A percentile compares a stretch with the other conserved stretches of the same genome.
These are phyloP conservation scores for Balakata baccata DNA, from an alignment of 345 rosid genomes.

Conservation along the genomic window DNA sequence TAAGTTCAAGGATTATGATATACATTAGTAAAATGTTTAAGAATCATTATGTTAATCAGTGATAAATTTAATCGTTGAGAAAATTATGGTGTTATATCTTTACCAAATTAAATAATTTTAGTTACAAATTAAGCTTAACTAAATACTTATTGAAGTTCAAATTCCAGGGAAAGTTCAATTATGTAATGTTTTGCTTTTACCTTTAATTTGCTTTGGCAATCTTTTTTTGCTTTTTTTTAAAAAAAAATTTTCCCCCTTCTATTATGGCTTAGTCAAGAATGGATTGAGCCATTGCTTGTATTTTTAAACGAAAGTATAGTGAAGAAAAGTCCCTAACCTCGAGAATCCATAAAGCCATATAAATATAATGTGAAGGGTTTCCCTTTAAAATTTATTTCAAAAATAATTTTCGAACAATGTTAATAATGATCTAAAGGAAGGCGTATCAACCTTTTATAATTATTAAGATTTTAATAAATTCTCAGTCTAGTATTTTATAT, in stretches of 20 bases:
- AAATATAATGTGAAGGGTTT: background rate
- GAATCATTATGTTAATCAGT: too few species aligned
- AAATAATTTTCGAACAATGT: background rate
- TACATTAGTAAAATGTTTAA: too few species aligned
- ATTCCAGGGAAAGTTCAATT: too few species aligned
- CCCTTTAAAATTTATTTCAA: background rate
- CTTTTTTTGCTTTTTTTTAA: slow-evolving; percentile 13
- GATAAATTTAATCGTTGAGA: too few species aligned
- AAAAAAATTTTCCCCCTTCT: slow-evolving; percentile 13
- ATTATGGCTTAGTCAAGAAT: background rate
- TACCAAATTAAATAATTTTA: too few species aligned
- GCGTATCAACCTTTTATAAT: background rate
- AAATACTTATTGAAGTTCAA: too few species aligned
- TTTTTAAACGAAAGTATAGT: slow-evolving; percentile 22
- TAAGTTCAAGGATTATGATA: too few species aligned
- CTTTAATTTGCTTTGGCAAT: slow-evolving; percentile 31
- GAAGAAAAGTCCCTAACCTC: slow-evolving; percentile 31
- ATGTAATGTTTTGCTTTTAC: slow-evolving; percentile 17
- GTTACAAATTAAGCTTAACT: too few species aligned
- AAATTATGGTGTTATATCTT: too few species aligned
- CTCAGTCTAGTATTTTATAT: too few species aligned
- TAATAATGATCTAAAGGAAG: background rate
- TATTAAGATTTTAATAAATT: too few species aligned
- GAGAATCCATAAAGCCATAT: slow-evolving; percentile 34
- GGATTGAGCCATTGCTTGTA: background rate